Base-by-base conservation (phyloP, 495 filamentous ascomycete genomes). In the Xylaria telfairii region DNA sequence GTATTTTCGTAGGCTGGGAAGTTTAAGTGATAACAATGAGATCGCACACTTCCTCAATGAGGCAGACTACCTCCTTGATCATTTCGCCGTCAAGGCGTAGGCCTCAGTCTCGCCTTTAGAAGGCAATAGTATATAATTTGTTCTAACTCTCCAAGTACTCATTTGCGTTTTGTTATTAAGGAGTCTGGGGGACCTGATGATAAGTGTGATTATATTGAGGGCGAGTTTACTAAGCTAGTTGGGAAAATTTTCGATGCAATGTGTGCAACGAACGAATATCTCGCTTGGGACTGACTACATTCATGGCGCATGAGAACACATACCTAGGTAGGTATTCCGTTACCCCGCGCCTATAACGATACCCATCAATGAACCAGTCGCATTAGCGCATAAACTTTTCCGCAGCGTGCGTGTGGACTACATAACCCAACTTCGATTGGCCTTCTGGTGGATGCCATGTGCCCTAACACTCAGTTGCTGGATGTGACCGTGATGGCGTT, bases 401-500 rank as follows among this genome's bases (percentile, higher is more conserved):
- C 37, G 19, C 19, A 26, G 6, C 7, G 6, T 30, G 41, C 26
- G 21, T 44, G 41, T 44, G 24, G 41, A 24, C 61, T 19, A 47
- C 26, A 19, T 44, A 32, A 49, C 41, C 9, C 34, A 47, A 24
- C 30, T 37, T 34, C 24, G 44, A 53, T 28, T 57, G 30, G 54
- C 37, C 19, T 19, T 68, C 30, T n/a, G 21, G 8, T 19, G 54
- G 41, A 47, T 65, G 19, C 41, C 24, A 28, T 30, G 15, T 63
- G 39, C 24, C 30, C 41, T 46, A 49, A 42, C 17, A 47, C 21
- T 65, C 44, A 26, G 24, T 30, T 64, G 24, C 42, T 44, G 39
- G 61, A 19, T 24, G 41, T 26, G 34, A 54, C 64, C 4, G 34
- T 39, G 24, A 41, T 56, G 64, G 64, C 17, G 51, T 67, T 34